phyloP scores from a whole-genome alignment of 176 grass and related monocot genomes.

The Ampelocalamus luodianensis region DNA sequence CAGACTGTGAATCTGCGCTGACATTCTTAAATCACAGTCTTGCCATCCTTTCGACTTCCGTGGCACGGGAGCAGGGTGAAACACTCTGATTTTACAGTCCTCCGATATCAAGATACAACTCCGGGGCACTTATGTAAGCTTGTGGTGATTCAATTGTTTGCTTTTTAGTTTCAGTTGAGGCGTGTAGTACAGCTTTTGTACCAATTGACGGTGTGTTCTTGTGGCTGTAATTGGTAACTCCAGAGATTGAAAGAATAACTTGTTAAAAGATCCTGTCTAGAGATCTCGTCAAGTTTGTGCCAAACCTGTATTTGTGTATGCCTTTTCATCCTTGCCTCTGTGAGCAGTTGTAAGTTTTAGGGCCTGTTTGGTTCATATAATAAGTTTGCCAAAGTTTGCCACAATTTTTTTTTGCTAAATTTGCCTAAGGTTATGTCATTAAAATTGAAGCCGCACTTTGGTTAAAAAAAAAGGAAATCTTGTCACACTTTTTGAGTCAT shows the following conservation, averaged over 20 bases:
- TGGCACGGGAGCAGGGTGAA: conserved; percentile 80
- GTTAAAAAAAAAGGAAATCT: no score
- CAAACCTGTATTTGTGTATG: background rate
- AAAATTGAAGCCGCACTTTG: no score
- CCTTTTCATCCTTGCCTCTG: background rate
- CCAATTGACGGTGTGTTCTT: background rate
- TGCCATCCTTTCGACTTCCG: conserved; percentile 90
- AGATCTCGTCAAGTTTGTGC: background rate
- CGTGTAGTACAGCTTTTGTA: conserved; percentile 19
- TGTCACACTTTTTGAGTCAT: no score
- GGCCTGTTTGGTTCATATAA: no score
- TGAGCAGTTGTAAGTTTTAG: background rate
- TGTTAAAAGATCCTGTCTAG: background rate
- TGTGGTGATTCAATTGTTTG: conserved; percentile 16
- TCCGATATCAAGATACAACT: background rate
- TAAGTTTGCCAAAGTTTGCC: no score
- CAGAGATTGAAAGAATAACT: background rate
- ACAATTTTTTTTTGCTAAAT: no score
- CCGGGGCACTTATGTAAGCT: conserved; percentile 7
- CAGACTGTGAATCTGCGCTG: conserved; percentile 91
- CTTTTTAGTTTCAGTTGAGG: conserved; percentile 22
- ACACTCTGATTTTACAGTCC: conserved; percentile 46
- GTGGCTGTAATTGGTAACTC: conserved; percentile 2
- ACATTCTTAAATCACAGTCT: conserved; percentile 95
- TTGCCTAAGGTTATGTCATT: no score